Percentiles rank a stretch among this genome's conserved stretches.
Evolutionary conservation across 2,329 filamentous ascomycete species (phyloP).

Genomic region (Thelonectria discophora): DNA sequence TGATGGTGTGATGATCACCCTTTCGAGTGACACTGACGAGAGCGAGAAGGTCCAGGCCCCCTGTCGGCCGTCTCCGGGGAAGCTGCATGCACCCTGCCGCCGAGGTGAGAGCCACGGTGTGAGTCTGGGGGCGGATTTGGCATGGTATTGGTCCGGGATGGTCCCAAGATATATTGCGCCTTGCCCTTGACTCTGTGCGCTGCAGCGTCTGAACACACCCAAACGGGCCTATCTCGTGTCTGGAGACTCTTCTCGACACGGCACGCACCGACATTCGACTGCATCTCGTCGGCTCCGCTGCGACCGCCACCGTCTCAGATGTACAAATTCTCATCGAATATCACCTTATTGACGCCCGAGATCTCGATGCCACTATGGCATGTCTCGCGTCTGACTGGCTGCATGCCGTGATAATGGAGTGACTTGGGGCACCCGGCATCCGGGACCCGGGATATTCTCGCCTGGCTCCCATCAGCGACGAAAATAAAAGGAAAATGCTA

Average conservation of each 20-base stretch:
- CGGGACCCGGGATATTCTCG: neutral
- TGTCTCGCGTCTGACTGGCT: neutral
- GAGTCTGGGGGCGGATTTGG: neutral
- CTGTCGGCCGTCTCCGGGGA: constrained; percentile 31
- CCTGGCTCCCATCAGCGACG: neutral
- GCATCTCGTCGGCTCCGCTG: neutral
- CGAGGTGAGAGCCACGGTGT: neutral
- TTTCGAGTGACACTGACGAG: constrained; percentile 6
- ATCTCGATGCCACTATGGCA: neutral
- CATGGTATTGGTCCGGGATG: neutral
- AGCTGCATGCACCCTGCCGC: neutral
- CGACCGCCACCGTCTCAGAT: neutral
- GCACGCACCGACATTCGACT: no score
- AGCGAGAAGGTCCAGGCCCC: neutral
- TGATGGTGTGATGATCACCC: constrained; percentile 32
- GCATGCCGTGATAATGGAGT: neutral
- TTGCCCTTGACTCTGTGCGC: no score
- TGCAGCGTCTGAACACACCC: no score
- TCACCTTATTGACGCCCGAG: neutral
- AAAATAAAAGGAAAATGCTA: neutral
- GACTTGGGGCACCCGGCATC: neutral
- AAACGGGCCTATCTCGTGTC: no score
- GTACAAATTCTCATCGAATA: neutral
- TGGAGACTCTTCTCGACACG: no score
- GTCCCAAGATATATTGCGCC: no score